phyloP scores from a whole-genome alignment of 2,329 filamentous ascomycete genomes.

The Xylaria sp. region DNA sequence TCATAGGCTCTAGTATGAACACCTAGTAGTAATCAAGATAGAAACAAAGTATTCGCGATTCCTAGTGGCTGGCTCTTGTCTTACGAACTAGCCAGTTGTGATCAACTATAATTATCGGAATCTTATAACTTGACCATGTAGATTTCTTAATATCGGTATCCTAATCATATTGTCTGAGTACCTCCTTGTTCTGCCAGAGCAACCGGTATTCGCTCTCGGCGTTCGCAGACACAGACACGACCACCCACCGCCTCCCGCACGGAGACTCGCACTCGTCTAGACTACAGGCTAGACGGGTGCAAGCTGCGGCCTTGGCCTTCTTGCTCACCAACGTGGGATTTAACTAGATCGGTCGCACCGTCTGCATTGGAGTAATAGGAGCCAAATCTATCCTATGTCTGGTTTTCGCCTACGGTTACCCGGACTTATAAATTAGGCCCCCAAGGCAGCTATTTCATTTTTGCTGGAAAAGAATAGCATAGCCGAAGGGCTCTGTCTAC shows the following conservation, averaged over 20 bases:
- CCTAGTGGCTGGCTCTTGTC: neutral
- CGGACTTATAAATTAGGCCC: too few species aligned
- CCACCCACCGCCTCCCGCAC: slow-evolving; percentile 40
- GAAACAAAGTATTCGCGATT: neutral
- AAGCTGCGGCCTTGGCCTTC: slow-evolving; percentile 26
- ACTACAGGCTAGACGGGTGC: neutral
- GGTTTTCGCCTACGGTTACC: too few species aligned
- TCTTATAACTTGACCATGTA: neutral
- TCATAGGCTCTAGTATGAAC: slow-evolving; percentile 20
- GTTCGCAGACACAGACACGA: slow-evolving; percentile 45
- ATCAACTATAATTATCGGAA: neutral
- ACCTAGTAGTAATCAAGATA: neutral
- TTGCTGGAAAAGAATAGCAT: too few species aligned
- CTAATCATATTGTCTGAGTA: neutral
- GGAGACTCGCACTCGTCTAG: slow-evolving; percentile 18
- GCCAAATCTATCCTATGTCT: too few species aligned
- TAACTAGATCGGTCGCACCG: too few species aligned
- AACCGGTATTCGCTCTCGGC: slow-evolving; percentile 39
- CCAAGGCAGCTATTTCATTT: too few species aligned
- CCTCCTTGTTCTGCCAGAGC: slow-evolving; percentile 32
- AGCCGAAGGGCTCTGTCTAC: too few species aligned
- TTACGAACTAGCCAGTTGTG: neutral
- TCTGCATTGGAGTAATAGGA: too few species aligned
- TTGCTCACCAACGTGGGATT: too few species aligned
- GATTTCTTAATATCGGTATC: neutral